Base-by-base conservation (phyloP, 371 early-diverging fungal genomes). In the Phascolomyces articulosus region DNA sequence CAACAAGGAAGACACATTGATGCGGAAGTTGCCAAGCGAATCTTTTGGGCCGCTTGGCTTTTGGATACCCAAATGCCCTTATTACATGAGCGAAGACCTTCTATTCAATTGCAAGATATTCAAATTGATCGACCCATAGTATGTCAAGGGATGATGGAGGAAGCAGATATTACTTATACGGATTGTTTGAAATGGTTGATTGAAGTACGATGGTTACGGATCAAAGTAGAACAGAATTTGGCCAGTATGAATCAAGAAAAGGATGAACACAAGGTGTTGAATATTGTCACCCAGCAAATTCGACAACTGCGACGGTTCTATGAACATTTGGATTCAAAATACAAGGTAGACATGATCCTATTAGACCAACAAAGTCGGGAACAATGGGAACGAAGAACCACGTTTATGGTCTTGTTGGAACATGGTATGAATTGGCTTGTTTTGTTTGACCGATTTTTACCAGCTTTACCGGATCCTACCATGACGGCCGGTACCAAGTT, bases 21-120 rank as follows among this genome's bases (percentile, higher is more conserved):
- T 40, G 47, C 58, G 16, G 70, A 70, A 51, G 40, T 54, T 4
- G 60, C 29, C 27, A 65, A 60, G 34, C 70, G 70, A 3, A 58
- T 70, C 7, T 70, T 70, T 26, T 70, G 70, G 70, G 59, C 66
- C 24, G 29, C 63, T 0, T 70, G 70, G 70, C 40, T 70, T 1
- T 28, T 66, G 18, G 70, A 70, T 29, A 66, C 66, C 4, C 70
- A 70, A 23, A 63, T 70, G 49, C 63, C 70, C 4, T 57, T 66
- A 10, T 60, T 70, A 15, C 55, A 51, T 15, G 60, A 66, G n/a
- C 59, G 66, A 16, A 54, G 56, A 18, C 27, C 70, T 0, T 59
- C 70, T 26, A 66, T 70, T 15, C 53, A 57, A 18, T 26, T 63
- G 0, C 48, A 58, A 7, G 63, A 63, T 31, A 66, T 70, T 24